Conservation (phyloP, 129 eudicot genomes). For the Artemisia tridentata region DNA sequence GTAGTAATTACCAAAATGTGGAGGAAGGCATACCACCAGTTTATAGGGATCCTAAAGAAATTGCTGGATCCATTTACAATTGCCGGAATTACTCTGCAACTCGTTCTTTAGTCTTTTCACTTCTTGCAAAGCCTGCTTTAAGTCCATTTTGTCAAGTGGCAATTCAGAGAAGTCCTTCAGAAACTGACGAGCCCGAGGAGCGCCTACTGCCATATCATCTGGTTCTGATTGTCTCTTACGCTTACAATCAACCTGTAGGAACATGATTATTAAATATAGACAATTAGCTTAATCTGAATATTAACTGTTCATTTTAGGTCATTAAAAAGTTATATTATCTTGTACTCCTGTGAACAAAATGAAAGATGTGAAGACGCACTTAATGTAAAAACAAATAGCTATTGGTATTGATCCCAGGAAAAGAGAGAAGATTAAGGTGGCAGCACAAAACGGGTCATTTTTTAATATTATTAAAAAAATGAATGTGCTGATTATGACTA, state of each 20-base stretch:
- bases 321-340: neutral
- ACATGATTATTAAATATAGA: neutral
- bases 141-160: constrained; percentile 85
- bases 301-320: neutral
- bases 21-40: constrained; percentile 15
- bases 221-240: constrained; percentile 67
- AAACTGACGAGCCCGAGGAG: constrained; percentile 65
- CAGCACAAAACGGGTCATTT: too few relatives aligned
- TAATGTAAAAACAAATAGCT: too few relatives aligned
- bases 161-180: constrained; percentile 73
- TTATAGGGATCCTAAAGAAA: constrained; percentile 41
- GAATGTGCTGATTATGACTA: too few relatives aligned
- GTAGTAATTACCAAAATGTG: constrained; percentile 23
- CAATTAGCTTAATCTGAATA: neutral
- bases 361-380: too few relatives aligned
- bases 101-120: constrained; percentile 54
- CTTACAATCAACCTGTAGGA: constrained; percentile 55
- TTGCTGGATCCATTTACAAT: constrained; percentile 71
- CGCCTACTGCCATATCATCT: constrained; percentile 60
- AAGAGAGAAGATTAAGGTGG: too few relatives aligned
- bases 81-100: constrained; percentile 64
- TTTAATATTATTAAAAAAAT: too few relatives aligned
- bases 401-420: too few relatives aligned
- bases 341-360: too few relatives aligned
- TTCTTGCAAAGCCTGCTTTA: constrained; percentile 57